Percentiles rank a stretch among this genome's conserved stretches.
Conservation (phyloP, 2,329 filamentous ascomycete genomes). For the Neofusicoccum cordaticola region DNA sequence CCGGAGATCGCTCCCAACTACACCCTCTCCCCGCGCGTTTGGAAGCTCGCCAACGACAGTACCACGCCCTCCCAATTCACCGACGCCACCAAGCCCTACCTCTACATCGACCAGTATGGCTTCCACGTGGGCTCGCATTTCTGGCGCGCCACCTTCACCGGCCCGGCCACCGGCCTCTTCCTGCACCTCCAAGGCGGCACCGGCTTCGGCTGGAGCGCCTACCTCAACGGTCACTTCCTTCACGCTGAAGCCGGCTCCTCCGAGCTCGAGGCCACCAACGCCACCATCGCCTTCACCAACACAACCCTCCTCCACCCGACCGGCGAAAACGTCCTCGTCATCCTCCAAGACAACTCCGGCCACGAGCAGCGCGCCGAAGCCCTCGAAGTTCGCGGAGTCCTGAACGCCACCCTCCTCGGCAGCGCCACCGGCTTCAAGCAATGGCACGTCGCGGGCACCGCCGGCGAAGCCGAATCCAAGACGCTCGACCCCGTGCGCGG, state of each 20-base stretch:
- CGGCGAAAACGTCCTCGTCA: conserved; percentile 48
- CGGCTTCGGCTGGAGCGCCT: conserved; percentile 58
- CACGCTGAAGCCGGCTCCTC: conserved; percentile 55
- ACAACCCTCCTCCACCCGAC: background rate
- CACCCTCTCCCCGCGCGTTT: conserved; percentile 42
- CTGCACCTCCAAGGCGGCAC: conserved; percentile 55
- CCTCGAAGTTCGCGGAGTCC: conserved; percentile 52
- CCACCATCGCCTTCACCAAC: conserved; percentile 32
- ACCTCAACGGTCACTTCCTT: conserved; percentile 56
- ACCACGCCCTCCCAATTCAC: conserved; percentile 32
- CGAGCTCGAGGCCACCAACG: conserved; percentile 28
- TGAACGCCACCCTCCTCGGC: conserved; percentile 52
- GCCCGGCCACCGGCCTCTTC: conserved; percentile 42
- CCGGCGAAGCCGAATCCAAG: conserved; percentile 54
- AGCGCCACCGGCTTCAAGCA: conserved; percentile 17
- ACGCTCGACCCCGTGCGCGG: conserved; percentile 55
- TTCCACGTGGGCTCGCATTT: conserved; percentile 43
- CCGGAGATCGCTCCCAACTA: conserved; percentile 49
- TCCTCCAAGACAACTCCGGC: conserved; percentile 60
- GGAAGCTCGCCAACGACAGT: conserved; percentile 40
- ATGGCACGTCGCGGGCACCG: conserved; percentile 53
- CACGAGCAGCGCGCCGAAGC: conserved; percentile 54
- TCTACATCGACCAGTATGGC: conserved; percentile 43
- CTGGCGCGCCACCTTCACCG: conserved; percentile 41
- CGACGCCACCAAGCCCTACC: conserved; percentile 36